phyloP scores from a whole-genome alignment of 2,329 filamentous ascomycete genomes.

The Fusarium domesticum region DNA sequence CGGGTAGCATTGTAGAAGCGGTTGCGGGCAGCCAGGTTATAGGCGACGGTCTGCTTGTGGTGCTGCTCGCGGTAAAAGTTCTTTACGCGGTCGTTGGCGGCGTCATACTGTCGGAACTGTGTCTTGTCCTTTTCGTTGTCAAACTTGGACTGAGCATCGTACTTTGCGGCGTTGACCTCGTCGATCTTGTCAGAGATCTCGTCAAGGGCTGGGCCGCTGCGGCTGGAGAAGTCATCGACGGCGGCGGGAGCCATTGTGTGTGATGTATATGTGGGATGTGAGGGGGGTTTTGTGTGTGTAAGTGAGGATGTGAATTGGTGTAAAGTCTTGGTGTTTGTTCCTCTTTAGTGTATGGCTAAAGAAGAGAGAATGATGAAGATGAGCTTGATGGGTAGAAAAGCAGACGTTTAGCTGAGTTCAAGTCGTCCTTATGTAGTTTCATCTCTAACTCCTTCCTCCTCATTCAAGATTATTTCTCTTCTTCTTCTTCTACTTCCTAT shows the following conservation, averaged over 20 bases:
- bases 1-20: constrained; percentile 57
- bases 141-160: constrained; percentile 58
- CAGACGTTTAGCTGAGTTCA: constrained; percentile 9
- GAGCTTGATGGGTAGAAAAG: constrained; percentile 2
- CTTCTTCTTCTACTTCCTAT: constrained; percentile 2
- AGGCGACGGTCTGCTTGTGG: constrained; percentile 72
- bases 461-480: neutral
- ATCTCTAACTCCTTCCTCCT: neutral
- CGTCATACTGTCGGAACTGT: constrained; percentile 78
- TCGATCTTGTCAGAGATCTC: constrained; percentile 48
- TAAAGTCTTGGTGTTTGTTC: neutral
- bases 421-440: neutral
- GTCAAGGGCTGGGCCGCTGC: constrained; percentile 39
- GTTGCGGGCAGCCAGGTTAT: constrained; percentile 76
- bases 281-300: constrained; percentile 7
- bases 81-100: constrained; percentile 80
- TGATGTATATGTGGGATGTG: constrained; percentile 1
- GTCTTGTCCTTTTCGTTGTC: constrained; percentile 75
- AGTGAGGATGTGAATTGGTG: constrained; percentile 2
- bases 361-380: neutral
- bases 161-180: constrained; percentile 54
- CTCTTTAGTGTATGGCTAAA: too few relatives aligned
- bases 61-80: constrained; percentile 77
- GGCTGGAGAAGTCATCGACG: constrained; percentile 24
- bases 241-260: constrained; percentile 29